A percentile compares a stretch with the other conserved stretches of the same genome.
These are phyloP conservation scores for Ceratocystis diversiconidia DNA, from an alignment of 2,329 filamentous ascomycete species.

Conservation along the genomic window DNA sequence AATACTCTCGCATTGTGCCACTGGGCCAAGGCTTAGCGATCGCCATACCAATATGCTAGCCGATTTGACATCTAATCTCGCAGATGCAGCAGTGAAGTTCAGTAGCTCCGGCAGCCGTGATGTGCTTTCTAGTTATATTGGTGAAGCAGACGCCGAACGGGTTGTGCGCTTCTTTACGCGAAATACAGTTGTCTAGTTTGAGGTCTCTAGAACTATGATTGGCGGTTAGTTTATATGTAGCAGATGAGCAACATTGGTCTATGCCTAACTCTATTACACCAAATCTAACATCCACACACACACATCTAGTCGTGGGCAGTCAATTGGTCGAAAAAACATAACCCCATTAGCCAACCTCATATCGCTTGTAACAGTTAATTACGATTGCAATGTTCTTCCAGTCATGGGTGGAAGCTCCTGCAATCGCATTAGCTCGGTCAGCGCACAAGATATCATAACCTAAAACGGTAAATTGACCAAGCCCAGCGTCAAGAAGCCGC, in stretches of 20 bases:
- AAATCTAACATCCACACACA: too few relatives aligned
- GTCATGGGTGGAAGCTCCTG: background rate
- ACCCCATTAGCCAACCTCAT: background rate
- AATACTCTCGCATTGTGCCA: conserved; percentile 22
- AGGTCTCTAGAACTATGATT: background rate
- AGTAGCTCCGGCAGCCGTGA: conserved; percentile 19
- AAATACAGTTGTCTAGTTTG: conserved; percentile 15
- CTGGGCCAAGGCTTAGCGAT: conserved; percentile 22
- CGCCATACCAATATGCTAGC: conserved; percentile 23
- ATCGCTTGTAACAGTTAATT: background rate
- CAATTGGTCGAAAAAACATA: background rate
- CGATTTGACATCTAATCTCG: conserved; percentile 22
- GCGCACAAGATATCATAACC: too few relatives aligned
- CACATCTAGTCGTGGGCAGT: too few relatives aligned
- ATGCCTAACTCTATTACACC: background rate
- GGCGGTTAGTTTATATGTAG: background rate
- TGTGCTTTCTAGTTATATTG: conserved; percentile 23
- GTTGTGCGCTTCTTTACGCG: conserved; percentile 24
- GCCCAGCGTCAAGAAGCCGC: background rate
- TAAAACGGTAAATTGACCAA: background rate
- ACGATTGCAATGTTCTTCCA: background rate
- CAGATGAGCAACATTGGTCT: background rate
- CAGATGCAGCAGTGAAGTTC: conserved; percentile 22
- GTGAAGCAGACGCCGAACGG: conserved; percentile 23
- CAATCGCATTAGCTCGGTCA: background rate